Evolutionary conservation across 345 rosid genomes (phyloP).

Genomic region (Hirschfeldia incana): DNA sequence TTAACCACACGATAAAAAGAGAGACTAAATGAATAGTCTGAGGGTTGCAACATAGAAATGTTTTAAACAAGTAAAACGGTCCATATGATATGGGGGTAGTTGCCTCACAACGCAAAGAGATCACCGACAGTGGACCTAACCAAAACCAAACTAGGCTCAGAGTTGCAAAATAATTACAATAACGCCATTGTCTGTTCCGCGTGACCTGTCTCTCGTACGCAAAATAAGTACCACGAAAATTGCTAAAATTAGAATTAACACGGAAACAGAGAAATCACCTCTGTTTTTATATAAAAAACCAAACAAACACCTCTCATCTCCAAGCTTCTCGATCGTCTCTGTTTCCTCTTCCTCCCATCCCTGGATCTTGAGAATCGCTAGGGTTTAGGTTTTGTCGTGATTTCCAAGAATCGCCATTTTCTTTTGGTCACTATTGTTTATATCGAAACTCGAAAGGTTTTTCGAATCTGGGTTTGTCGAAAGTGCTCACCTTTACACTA

Average conservation of each 20-base stretch:
- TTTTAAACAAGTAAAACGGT: slow-evolving; percentile 18
- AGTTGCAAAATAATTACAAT: neutral
- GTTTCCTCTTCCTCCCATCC: slow-evolving; percentile 16
- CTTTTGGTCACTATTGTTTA: neutral
- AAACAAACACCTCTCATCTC: slow-evolving; percentile 6
- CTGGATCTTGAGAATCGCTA: slow-evolving; percentile 19
- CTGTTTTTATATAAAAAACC: neutral
- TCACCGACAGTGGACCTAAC: slow-evolving; percentile 39
- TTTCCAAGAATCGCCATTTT: neutral
- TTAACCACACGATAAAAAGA: neutral
- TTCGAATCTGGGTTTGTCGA: slow-evolving; percentile 6
- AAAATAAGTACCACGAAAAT: slow-evolving; percentile 40
- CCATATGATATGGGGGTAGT: slow-evolving; percentile 18
- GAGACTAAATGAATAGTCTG: neutral
- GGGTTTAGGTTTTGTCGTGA: neutral
- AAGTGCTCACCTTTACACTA: slow-evolving; percentile 17
- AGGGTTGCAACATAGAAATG: slow-evolving; percentile 26
- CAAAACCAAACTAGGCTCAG: neutral
- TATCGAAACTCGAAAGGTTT: neutral
- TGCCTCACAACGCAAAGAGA: slow-evolving; percentile 36
- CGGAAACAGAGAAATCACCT: neutral
- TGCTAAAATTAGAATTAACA: slow-evolving; percentile 24
- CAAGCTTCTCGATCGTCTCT: neutral
- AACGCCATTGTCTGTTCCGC: slow-evolving; percentile 10
- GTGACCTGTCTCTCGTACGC: slow-evolving; percentile 38